Conservation (phyloP, 2,329 filamentous ascomycete genomes). For the Plenodomus tracheiphilus region DNA sequence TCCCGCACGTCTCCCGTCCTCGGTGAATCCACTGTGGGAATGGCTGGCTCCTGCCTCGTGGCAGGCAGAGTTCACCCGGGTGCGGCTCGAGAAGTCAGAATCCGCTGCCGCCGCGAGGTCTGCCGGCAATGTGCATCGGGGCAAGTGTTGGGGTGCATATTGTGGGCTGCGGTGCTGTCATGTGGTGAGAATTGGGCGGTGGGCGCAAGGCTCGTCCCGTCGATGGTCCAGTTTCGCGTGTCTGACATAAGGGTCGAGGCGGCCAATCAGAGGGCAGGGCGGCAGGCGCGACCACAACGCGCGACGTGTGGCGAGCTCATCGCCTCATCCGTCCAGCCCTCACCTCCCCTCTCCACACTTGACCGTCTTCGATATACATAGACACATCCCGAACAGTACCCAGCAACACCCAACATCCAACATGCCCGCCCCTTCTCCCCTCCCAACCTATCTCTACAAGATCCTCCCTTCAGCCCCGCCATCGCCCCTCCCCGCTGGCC, state of each 20-base stretch:
- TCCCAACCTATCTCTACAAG: conserved; percentile 58
- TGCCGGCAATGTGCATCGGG: neutral
- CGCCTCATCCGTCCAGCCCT: too few relatives aligned
- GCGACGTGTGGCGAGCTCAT: too few relatives aligned
- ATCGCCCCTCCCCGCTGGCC: conserved; percentile 56
- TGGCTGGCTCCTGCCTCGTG: neutral
- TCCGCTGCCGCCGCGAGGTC: neutral
- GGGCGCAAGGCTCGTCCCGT: neutral
- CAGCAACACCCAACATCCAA: too few relatives aligned
- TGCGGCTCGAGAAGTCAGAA: neutral
- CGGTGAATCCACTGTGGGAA: neutral
- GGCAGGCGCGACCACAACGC: neutral
- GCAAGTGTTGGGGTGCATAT: conserved; percentile 9
- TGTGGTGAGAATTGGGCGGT: neutral
- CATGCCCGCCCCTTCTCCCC: conserved; percentile 39
- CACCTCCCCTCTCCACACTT: too few relatives aligned
- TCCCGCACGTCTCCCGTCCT: neutral
- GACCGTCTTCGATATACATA: too few relatives aligned
- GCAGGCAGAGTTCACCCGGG: neutral
- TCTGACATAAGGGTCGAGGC: conserved; percentile 15
- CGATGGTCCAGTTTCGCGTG: conserved; percentile 5
- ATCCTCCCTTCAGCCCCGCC: conserved; percentile 60
- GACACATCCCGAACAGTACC: too few relatives aligned
- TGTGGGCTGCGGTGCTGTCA: conserved; percentile 7
- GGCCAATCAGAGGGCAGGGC: conserved; percentile 8